Evolutionary conservation across 75 land plant genomes (phyloP), one percentile per base, ranked within the genome.

Genomic region (Ceratopteris richardii): DNA sequence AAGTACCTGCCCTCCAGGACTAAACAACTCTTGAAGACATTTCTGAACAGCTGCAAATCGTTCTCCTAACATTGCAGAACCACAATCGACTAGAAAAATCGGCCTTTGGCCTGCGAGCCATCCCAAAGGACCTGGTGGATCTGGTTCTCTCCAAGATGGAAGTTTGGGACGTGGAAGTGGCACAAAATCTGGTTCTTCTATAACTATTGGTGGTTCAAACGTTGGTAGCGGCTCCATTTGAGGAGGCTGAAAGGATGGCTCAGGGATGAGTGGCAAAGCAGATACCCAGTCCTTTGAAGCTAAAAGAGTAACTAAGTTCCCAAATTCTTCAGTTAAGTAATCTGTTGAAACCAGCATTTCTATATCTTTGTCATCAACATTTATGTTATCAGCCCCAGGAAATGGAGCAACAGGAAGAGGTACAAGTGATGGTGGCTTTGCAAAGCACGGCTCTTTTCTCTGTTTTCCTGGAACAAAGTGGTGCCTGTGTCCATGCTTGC

Each of bases 1-100:
- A 58, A 30, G 46, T 58, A 67, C 69, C 60, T 67, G 69, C n/a
- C 69, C 69, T 19, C 69, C 69, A 18, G 43, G 52, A 33, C 41
- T 28, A 39, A 67, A 67, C 12, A 67, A 9, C 1, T 42, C 23
- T 20, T 27, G 40, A 17, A 67, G n/a, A 19, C 51, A 44, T 12
- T 58, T 27, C 12, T 29, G 31, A 22, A 50, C 69, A 19, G 40
- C 60, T 22, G 58, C 59, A 39, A 67, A 58, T 7, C 69, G 51
- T 2, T 57, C 69, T 30, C 60, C 60, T 18, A 26, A 53, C 69
- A 67, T 67, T 16, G 69, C 54, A 22, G 63, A 62, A 58, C 69
- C 54, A 43, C 61, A 57, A 31, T 67, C 69, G 14, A 67, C 36
- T 19, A 67, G 46, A 25, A 67, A 67, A 2, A 67, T 44, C 1